Evolutionary conservation across 1,284 basidiomycete species (phyloP), one percentile per base, ranked within the genome.

Genomic region (Microbotryum scabiosae): DNA sequence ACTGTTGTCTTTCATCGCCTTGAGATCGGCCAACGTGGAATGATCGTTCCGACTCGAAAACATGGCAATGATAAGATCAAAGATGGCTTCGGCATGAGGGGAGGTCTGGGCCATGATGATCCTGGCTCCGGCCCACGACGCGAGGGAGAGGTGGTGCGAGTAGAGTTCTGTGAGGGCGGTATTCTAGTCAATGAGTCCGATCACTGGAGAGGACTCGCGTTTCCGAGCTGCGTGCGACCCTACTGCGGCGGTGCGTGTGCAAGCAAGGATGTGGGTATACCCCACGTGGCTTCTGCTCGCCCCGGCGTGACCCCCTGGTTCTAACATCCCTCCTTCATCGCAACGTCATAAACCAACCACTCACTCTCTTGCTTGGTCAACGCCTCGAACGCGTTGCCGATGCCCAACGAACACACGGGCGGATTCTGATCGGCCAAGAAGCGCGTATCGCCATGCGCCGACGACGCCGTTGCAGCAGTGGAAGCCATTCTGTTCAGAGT

Each of bases 61-160:
- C 5, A 60, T 57, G 5, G 60, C 54, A 41, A 68, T 48, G 52
- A 69, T 48, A 16, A 70, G 55, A 53, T 71, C 64, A 28, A 57
- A 64, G 43, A 71, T 59, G 16, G 32, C 20, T 47, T 71, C 67
- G 1, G 67, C 50, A 16, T 50, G 20, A 1, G 56, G 78, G 0
- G 86, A 86, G 83, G 85, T 88, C 76, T 89, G 87, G 70, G 80
- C 84, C 76, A 88, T 85, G 62, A 89, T 86, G 74, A 90, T 85
- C 51, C 85, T 80, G 52, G 82, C 86, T 43, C 88, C 88, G 0
- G 85, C 85, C 88, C 88, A 90, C 23, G 44, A 56, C 3, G 67
- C 65, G 18, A 56, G 32, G 26, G 49, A 32, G 36, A 69, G 54
- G 45, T 61, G 54, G 51, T 67, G 64, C 5, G 59, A 51, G 55